Evolutionary conservation across 2,329 filamentous ascomycete species (phyloP), one percentile per base, ranked within the genome.

Genomic region (Aureobasidium sp.): DNA sequence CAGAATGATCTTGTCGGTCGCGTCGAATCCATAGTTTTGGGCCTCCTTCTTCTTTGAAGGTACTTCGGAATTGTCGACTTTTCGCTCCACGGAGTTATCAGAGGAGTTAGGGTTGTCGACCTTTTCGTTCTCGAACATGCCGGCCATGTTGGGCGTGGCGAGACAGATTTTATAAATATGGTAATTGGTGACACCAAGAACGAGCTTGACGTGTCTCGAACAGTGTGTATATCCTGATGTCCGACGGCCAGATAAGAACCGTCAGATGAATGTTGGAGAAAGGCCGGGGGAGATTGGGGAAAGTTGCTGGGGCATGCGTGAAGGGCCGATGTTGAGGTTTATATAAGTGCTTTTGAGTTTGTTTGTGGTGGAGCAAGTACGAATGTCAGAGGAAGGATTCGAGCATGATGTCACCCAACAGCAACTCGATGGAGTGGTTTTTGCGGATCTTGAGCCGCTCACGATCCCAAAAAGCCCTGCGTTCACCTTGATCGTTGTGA

Each of bases 1-100:
- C 14, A 51, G 19, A 21, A 51, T 51, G 37, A 51, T 41, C 12
- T 41, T 40, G 35, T 51, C 48, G 34, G 12, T 22, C 25, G 11
- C 24, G 4, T 16, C 29, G 35, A 10, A 32, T 8, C 10, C 24
- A 6, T 41, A 32, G 14, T 25, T 25, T 61, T 93, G 4, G 10
- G 6, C 7, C 19, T 44, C 40, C 40, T 44, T 53, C 30, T 45
- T 53, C 12, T 14, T 16, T 3, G 21, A 22, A 4, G 39, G 50
- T 12, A 53, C 41, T 40, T 53, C 50, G 22, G 50, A 53, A 16
- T 53, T 53, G 50, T 53, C 50, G 39, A 44, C 29, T 29, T 30
- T 44, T 21, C 41, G 50, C 34, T 53, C 50, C 29, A 45, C 45
- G 17, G 48, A 51, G 16, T 24, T 35, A 3, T 51, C 48, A 11